Evolutionary conservation across 2,329 filamentous ascomycete species (phyloP).

Genomic region (Fusarium praegraminearum): DNA sequence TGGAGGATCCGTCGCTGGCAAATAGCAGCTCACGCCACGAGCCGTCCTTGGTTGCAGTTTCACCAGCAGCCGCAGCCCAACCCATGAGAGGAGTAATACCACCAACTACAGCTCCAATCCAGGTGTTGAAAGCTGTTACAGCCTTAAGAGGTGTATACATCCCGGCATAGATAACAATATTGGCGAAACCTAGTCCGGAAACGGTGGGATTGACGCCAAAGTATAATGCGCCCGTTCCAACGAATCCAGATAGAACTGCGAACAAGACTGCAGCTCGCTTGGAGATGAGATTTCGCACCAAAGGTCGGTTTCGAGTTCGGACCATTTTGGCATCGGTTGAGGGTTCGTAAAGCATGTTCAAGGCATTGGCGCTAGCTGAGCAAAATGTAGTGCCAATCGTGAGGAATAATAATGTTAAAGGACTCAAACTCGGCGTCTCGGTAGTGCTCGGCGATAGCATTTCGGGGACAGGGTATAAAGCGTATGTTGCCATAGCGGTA

Average conservation of each 20-base stretch:
- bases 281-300: slow-evolving; percentile 84
- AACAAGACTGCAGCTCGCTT: slow-evolving; percentile 80
- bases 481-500: slow-evolving; percentile 90
- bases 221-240: slow-evolving; percentile 80
- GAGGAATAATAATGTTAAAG: slow-evolving; percentile 91
- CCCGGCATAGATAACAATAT: slow-evolving; percentile 90
- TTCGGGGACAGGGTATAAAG: slow-evolving; percentile 90
- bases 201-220: slow-evolving; percentile 95
- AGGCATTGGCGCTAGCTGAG: slow-evolving; percentile 89
- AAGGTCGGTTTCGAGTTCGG: slow-evolving; percentile 88
- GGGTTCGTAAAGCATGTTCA: slow-evolving; percentile 98
- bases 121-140: slow-evolving; percentile 88
- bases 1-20: slow-evolving; percentile 67
- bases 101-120: slow-evolving; percentile 92
- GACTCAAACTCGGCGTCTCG: slow-evolving; percentile 83
- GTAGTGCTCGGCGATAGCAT: slow-evolving; percentile 77
- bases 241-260: slow-evolving; percentile 76
- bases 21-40: slow-evolving; percentile 84
- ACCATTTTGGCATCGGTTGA: slow-evolving; percentile 92
- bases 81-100: slow-evolving; percentile 97
- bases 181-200: slow-evolving; percentile 83
- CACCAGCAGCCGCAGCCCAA: slow-evolving; percentile 93
- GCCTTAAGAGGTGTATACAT: slow-evolving; percentile 94
- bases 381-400: slow-evolving; percentile 90
- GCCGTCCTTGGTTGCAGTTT: slow-evolving; percentile 80